phyloP scores from a whole-genome alignment of 345 rosid genomes.

The Aegle marmelos region DNA sequence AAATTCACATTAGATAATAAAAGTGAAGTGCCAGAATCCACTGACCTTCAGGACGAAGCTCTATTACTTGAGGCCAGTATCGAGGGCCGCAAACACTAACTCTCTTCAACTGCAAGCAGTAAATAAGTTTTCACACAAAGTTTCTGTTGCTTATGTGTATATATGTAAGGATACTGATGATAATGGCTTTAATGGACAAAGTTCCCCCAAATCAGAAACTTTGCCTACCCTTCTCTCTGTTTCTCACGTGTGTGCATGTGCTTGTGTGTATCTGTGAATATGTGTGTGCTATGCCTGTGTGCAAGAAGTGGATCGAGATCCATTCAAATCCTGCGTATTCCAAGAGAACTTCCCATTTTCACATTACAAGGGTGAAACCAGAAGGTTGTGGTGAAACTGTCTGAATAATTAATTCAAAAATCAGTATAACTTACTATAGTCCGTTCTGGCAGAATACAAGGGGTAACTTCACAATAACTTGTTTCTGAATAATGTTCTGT shows the following conservation, averaged over 20 bases:
- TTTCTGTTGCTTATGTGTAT: neutral
- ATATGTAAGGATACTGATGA: neutral
- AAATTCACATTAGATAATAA: constrained; percentile 14
- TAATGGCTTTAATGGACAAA: neutral
- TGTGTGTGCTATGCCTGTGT: neutral
- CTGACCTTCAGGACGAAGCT: constrained; percentile 83
- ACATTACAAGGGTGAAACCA: neutral
- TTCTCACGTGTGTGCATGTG: neutral
- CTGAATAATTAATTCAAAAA: neutral
- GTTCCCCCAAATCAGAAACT: neutral
- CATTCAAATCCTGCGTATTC: neutral
- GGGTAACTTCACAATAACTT: constrained; percentile 81
- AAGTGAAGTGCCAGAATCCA: constrained; percentile 17
- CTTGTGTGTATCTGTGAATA: neutral
- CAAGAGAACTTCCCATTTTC: constrained; percentile 1
- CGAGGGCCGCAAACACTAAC: constrained; percentile 91
- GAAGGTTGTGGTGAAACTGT: neutral
- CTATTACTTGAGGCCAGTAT: constrained; percentile 90
- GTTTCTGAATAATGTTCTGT: constrained; percentile 88
- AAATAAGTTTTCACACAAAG: constrained; percentile 5
- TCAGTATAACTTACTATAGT: constrained; percentile 64
- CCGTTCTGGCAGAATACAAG: constrained; percentile 96
- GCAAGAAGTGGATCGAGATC: neutral
- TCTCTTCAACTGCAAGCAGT: constrained; percentile 69
- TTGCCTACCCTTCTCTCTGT: neutral